A percentile compares a stretch with the other conserved stretches of the same genome.
Evolutionary conservation across 2,329 filamentous ascomycete species (phyloP).

Genomic region (Geoglossum cookeanum): DNA sequence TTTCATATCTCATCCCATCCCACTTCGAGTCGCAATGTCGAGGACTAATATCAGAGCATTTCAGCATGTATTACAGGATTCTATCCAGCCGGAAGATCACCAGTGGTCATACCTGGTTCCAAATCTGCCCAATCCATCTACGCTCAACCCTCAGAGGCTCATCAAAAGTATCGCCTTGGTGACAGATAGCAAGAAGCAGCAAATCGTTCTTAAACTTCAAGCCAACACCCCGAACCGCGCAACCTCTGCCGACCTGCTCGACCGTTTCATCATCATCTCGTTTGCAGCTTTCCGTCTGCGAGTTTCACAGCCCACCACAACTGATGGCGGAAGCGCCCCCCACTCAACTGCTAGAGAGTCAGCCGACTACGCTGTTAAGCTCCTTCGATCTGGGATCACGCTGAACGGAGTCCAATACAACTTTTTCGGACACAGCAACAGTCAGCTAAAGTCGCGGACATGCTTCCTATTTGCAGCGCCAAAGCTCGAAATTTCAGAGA

Average conservation of each 20-base stretch:
- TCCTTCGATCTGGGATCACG: conserved; percentile 18
- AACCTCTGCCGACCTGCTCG: conserved; percentile 13
- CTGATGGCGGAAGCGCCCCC: conserved; percentile 4
- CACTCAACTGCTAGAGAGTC: conserved; percentile 18
- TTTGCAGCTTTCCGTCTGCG: conserved; percentile 18
- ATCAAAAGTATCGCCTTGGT: conserved; percentile 15
- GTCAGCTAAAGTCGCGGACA: conserved; percentile 24
- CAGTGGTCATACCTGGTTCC: conserved; percentile 15
- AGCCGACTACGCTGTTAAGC: conserved; percentile 19
- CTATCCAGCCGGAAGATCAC: conserved; percentile 12
- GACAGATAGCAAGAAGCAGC: not conserved
- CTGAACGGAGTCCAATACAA: conserved; percentile 21
- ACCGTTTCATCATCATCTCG: conserved; percentile 19
- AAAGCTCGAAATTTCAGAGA: conserved; percentile 17
- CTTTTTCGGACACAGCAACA: conserved; percentile 27
- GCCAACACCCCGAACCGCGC: conserved; percentile 16
- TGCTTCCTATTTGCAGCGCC: conserved; percentile 21
- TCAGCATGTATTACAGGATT: conserved; percentile 10
- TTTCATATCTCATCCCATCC: too few relatives aligned
- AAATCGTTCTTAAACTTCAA: not conserved
- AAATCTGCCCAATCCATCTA: conserved; percentile 12
- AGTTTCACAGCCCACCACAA: conserved; percentile 4
- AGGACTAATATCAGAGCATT: conserved; percentile 9
- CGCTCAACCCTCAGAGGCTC: conserved; percentile 9
- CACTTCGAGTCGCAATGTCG: not conserved